Conservation (phyloP, 352 stramenopile species). For the Phytophthora hybrid region DNA sequence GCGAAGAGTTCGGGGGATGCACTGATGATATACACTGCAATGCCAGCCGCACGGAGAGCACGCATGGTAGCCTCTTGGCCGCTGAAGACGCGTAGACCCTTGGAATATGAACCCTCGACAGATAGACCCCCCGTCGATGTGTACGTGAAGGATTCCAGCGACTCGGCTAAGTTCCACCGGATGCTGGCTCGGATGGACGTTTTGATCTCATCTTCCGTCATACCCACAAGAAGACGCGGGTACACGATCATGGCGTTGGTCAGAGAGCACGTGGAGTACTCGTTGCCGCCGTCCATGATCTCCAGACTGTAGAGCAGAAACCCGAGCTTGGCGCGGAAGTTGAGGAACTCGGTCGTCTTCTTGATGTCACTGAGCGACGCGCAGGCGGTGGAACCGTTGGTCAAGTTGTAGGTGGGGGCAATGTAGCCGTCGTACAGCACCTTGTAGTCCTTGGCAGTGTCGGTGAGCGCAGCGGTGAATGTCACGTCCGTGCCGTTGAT, state of each 20-base stretch:
- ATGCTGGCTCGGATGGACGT: conserved; percentile 47
- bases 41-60: conserved; percentile 41
- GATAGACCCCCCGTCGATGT: conserved; percentile 39
- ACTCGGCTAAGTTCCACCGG: conserved; percentile 49
- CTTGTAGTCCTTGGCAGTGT: conserved; percentile 45
- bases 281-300: conserved; percentile 43
- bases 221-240: conserved; percentile 55
- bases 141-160: conserved; percentile 43
- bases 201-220: conserved; percentile 55
- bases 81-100: conserved; percentile 57
- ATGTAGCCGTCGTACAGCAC: conserved; percentile 61
- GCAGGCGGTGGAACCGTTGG: conserved; percentile 4
- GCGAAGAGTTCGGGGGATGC: conserved; percentile 58
- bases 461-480: conserved; percentile 32
- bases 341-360: conserved; percentile 46
- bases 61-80: conserved; percentile 59
- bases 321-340: conserved; percentile 56
- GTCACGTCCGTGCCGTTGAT: conserved; percentile 45
- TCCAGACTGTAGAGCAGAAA: conserved; percentile 53
- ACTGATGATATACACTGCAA: conserved; percentile 59
- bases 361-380: conserved; percentile 42
- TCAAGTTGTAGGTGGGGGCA: conserved; percentile 50
- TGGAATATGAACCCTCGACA: conserved; percentile 47
- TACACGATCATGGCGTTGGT: conserved; percentile 53
- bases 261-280: conserved; percentile 40